Base-by-base conservation (phyloP, 2,329 filamentous ascomycete genomes). In the Aulographum hederae region DNA sequence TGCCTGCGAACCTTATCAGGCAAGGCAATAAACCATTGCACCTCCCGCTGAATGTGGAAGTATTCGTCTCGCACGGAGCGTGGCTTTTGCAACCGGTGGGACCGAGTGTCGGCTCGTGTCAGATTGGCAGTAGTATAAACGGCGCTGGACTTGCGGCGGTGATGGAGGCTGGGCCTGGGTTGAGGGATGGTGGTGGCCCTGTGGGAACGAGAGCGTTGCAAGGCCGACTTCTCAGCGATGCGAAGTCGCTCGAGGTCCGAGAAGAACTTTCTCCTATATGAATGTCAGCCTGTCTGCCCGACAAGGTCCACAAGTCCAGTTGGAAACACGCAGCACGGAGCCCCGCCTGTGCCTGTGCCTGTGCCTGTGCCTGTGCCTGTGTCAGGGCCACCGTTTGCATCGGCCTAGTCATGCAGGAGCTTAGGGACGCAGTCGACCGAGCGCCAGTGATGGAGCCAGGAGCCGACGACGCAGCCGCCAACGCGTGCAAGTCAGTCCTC, bases 1-100 rank as follows among this genome's bases (percentile, higher is more conserved):
- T 68, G 70, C 40, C 70, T 68, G 46, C 71, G 73, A 39, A 82
- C 65, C 51, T 81, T 82, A 38, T 78, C 69, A 14, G 80, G 78
- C 26, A 84, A 60, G 15, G 64, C 69, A 32, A 73, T 60, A 48
- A 74, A 84, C 60, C 78, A 81, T 39, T 68, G 61, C 33, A 67
- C 67, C 42, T 79, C 71, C 18, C 63, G 60, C 34, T 64, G 61
- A 33, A 63, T 53, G 39, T 52, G 52, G 44, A 40, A 44, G 46
- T 39, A 47, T 36, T 46, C 39, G 30, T 44, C 41, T 32, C 34
- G 43, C 28, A 42, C 33, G 29, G 43, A 50, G 15, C 51, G 39
- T 35, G 43, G 42, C 40, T 59, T 57, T 35, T 49, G 43, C 26
- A 48, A 41, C 31, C 47, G 47, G 39, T 44, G 42, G 35, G 40